Percentiles rank a stretch among this genome's conserved stretches.
Conservation (phyloP, 345 rosid genomes). For the Corymbia maculata region DNA sequence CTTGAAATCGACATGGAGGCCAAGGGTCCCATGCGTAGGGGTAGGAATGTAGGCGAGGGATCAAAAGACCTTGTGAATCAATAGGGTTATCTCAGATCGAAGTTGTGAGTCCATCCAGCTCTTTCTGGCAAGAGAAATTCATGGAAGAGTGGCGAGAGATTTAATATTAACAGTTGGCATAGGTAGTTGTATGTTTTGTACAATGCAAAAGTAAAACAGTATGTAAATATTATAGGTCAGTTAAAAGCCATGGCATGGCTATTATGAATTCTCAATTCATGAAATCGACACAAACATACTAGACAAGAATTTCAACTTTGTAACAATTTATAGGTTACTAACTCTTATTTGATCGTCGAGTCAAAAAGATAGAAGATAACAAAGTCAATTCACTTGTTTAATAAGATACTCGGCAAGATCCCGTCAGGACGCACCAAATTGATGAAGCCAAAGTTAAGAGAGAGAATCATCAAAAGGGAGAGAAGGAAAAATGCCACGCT, state of each 20-base stretch:
- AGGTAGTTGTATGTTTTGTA: neutral
- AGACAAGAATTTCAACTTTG: neutral
- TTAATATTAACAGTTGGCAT: neutral
- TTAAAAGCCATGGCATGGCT: neutral
- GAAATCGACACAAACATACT: neutral
- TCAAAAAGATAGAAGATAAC: neutral
- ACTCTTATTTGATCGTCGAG: neutral
- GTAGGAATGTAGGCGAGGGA: constrained; percentile 33
- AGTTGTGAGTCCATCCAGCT: neutral
- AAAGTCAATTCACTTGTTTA: neutral
- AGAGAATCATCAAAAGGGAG: neutral
- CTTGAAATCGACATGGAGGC: constrained; percentile 30
- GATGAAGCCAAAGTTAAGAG: neutral
- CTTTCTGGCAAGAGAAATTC: too few species aligned
- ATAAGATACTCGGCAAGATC: neutral
- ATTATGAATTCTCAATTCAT: neutral
- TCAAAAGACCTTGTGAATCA: neutral
- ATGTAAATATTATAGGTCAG: neutral
- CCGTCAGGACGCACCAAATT: neutral
- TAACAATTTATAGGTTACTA: neutral
- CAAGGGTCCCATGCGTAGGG: constrained; percentile 31
- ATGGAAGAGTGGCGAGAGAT: neutral
- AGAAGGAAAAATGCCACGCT: neutral
- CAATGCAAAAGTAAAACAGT: neutral
- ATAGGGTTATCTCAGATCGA: neutral